Evolutionary conservation across 2,329 filamentous ascomycete genomes (phyloP), one percentile per base, ranked within the genome.

Genomic region (Cordyceps fumosorosea): DNA sequence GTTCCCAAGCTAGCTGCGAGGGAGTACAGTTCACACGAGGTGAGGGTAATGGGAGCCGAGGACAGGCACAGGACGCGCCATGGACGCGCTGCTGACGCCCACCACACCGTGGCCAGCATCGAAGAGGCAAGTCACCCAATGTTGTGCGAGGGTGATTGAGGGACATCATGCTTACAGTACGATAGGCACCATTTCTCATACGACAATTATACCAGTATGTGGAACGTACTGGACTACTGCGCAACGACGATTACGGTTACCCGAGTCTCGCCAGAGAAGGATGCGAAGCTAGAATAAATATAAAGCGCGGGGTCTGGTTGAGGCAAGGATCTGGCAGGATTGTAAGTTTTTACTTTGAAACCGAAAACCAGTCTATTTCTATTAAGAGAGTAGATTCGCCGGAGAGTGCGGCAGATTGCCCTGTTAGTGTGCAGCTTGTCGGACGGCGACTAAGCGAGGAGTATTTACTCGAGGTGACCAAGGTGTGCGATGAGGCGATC

Each of bases 141-240:
- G 7, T 11, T 11, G 22, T 16, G 26, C 3, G 16, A 42, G 7
- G 7, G 12, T 2, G 22, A 29, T 4, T 29, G 10, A 24, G 16
- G 22, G 12, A 42, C 20, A n/a, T n/a, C 34, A 1, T 47, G n/a
- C 14, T 29, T 29, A 29, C 29, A 29, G 12, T 10, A 34, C 3
- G 20, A 14, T n/a, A 58, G 29, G n/a, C 14, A 50, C 45, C 18
- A 58, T 32, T 58, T 58, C 18, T 26, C 44, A 22, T 58, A 58
- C 45, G 56, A 58, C 20, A 58, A 51, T 26, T 58, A 58, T 10
- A 58, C 56, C 29, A 58, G 34, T 24, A n/a, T 58, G 22, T 58
- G 56, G 29, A 50, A 58, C 14, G 16, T 58, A 8, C 16, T 51
- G 8, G 56, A 58, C 56, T 58, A 58, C 34, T 42, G 56, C 47